Evolutionary conservation across 169 alveolate genomes (phyloP), one percentile per base, ranked within the genome.

Genomic region (Eimeria praecox): DNA sequence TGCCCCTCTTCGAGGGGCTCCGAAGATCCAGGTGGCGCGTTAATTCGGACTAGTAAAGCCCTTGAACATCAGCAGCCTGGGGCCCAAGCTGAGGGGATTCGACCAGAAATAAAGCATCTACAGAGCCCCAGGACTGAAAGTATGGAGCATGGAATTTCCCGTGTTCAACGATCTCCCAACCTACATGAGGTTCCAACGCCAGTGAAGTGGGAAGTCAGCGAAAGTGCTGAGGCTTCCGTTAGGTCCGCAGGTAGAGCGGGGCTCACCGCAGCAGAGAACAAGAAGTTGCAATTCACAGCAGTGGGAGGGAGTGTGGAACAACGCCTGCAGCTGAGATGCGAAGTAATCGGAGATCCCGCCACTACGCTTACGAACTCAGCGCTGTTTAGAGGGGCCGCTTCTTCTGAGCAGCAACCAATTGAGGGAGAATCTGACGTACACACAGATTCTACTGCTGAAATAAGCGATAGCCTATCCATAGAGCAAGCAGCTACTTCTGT

Each of bases 251-350:
- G 91, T 56, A 12, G 33, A 1, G 54, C 56, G 18, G 52, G 16
- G 54, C 27, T 27, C 30, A 22, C 4, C 52, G 66, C 56, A 3
- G 83, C 83, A 59, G 93, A 59, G 52, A 56, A 62, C 40, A 62
- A 46, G 64, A 62, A 40, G 59, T 18, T 87, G 83, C 71, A 71
- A 16, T 87, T 87, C 80, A 87, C 82, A 24, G 82, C 82, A 42
- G 83, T 87, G 22, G 93, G 93, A 6, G 93, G 93, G 27, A 87
- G 93, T 52, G 8, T 59, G 59, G 82, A 87, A 71, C 93, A 87
- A 83, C 93, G 93, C 33, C 30, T 87, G 82, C 78, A 87, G 35
- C 83, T 87, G 35, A 87, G 42, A 64, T 87, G 93, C n/a, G 93
- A 87, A 54, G 80, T 87, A 8, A 59, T 87, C 82, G 93, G 78